Conservation (phyloP, 2,329 filamentous ascomycete species). For the Colletotrichum plurivorum region DNA sequence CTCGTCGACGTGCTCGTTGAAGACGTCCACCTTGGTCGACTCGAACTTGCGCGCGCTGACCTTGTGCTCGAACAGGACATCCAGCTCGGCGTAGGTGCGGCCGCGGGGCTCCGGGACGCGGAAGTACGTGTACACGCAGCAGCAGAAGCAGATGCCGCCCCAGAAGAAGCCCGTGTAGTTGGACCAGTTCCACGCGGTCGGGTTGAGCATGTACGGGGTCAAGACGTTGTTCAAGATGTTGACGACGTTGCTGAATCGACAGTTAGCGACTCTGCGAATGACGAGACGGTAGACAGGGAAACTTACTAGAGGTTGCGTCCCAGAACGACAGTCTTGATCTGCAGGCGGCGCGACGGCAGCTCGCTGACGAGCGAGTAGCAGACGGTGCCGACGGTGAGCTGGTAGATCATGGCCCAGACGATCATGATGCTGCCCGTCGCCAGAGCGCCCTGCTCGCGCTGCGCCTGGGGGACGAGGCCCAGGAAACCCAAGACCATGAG, state of each 20-base stretch:
- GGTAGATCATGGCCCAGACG: conserved; percentile 85
- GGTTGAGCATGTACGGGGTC: conserved; percentile 95
- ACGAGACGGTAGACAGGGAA: conserved; percentile 28
- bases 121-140: conserved; percentile 87
- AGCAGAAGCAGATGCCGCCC: conserved; percentile 84
- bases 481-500: conserved; percentile 88
- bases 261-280: conserved; percentile 10
- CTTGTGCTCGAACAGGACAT: conserved; percentile 83
- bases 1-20: conserved; percentile 62
- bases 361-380: conserved; percentile 92
- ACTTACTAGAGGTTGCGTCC: conserved; percentile 81
- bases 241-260: conserved; percentile 75
- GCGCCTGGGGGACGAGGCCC: conserved; percentile 75
- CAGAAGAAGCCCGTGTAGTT: conserved; percentile 93
- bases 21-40: conserved; percentile 68
- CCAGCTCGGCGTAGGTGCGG: conserved; percentile 87
- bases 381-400: conserved; percentile 89
- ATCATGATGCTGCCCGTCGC: conserved; percentile 91
- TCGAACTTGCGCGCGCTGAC: conserved; percentile 82
- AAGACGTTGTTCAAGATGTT: conserved; percentile 86
- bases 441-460: conserved; percentile 74
- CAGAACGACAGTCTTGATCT: conserved; percentile 93
- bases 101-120: conserved; percentile 84
- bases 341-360: conserved; percentile 83
- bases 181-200: conserved; percentile 87